Percentiles rank a stretch among this genome's conserved stretches.
These are phyloP conservation scores for Malus fusca DNA, from an alignment of 306 rosid genomes.

Conservation along the genomic window DNA sequence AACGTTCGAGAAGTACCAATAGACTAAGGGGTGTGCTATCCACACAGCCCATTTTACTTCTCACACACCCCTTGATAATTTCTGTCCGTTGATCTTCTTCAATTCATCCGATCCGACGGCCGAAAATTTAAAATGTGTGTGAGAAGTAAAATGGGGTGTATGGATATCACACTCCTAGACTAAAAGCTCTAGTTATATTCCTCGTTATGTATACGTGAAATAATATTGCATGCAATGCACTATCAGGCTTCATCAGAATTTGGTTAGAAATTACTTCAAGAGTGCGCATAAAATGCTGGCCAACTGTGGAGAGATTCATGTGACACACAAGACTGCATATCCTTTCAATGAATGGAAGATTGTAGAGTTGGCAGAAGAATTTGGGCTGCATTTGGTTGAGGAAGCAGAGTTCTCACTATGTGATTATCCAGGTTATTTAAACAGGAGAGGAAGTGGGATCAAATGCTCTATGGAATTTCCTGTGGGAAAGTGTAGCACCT, in stretches of 20 bases:
- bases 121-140: too few species aligned
- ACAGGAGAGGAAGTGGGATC: conserved; percentile 24
- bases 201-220: background rate
- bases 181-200: too few species aligned
- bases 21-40: too few species aligned
- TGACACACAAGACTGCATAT: conserved; percentile 34
- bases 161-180: too few species aligned
- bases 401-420: background rate
- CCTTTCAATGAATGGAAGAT: conserved; percentile 29
- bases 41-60: too few species aligned
- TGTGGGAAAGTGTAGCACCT: conserved; percentile 21
- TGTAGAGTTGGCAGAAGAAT: conserved; percentile 1
- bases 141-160: too few species aligned
- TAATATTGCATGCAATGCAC: background rate
- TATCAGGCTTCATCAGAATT: conserved; percentile 18
- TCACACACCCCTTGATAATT: too few species aligned
- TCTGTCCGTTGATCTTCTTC: too few species aligned
- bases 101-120: too few species aligned
- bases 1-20: too few species aligned
- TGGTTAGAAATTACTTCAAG: conserved; percentile 21
- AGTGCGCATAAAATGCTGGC: conserved; percentile 16
- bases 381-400: background rate
- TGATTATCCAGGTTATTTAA: conserved; percentile 18
- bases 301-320: conserved; percentile 25
- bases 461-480: conserved; percentile 12